Conservation (phyloP, 768 basidiomycete genomes). For the Lentinula aciculospora region DNA sequence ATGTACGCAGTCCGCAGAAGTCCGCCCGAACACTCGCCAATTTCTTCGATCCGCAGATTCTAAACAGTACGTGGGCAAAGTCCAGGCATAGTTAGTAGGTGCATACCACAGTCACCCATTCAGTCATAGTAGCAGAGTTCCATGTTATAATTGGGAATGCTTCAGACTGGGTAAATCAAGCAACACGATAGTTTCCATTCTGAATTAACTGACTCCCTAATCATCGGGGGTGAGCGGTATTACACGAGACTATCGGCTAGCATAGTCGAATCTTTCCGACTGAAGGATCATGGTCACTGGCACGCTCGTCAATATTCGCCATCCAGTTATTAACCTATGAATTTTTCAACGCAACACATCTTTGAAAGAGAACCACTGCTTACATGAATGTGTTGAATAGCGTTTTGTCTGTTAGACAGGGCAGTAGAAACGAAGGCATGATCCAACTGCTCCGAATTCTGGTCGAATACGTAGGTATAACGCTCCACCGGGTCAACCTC, state of each 20-base stretch:
- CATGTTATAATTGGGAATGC: no score
- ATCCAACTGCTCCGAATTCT: constrained; percentile 54
- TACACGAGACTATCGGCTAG: constrained; percentile 17
- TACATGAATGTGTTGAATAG: constrained; percentile 55
- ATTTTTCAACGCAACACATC: neutral
- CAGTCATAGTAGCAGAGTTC: no score
- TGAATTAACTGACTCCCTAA: no score
- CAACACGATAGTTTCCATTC: no score
- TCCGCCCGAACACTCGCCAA: no score
- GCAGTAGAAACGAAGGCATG: constrained; percentile 49
- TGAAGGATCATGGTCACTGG: constrained; percentile 60
- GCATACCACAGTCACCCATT: no score
- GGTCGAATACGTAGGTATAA: constrained; percentile 59
- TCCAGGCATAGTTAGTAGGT: no score
- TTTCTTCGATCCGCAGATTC: no score
- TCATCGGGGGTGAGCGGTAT: no score
- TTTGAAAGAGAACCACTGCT: neutral
- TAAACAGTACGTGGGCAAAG: no score
- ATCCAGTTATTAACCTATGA: constrained; percentile 46
- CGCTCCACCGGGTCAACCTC: constrained; percentile 42
- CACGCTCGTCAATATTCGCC: constrained; percentile 29
- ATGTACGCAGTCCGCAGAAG: neutral
- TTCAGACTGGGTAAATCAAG: no score
- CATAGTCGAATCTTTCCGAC: constrained; percentile 47
- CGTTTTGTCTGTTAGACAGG: constrained; percentile 31